A percentile compares a stretch with the other conserved stretches of the same genome.
Conservation (phyloP, 78 protist genomes). For the Ministeria vibrans region DNA sequence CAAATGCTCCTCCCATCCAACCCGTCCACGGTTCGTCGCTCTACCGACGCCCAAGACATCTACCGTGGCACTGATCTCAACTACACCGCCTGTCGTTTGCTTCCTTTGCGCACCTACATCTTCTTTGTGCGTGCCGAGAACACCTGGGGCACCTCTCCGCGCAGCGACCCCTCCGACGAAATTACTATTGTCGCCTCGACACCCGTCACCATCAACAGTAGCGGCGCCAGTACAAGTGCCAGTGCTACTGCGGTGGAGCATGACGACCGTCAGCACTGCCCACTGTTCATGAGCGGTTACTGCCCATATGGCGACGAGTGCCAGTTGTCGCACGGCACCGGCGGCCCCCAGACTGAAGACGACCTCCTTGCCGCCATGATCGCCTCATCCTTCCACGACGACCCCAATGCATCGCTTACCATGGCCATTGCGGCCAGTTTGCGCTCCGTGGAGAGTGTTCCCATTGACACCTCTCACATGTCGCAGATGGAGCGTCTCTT, state of each 20-base stretch:
- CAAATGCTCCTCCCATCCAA: too few relatives aligned
- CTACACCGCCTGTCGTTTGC: too few relatives aligned
- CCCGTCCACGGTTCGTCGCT: too few relatives aligned
- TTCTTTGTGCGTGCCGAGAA: too few relatives aligned
- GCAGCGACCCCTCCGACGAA: too few relatives aligned
- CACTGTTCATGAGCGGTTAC: constrained; percentile 28
- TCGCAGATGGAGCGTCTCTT: not conserved
- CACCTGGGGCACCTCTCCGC: too few relatives aligned
- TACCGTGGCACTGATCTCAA: too few relatives aligned
- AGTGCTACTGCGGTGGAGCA: not conserved
- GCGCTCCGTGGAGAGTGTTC: not conserved
- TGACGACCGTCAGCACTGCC: constrained; percentile 31
- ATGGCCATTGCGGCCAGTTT: not conserved
- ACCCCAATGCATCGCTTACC: not conserved
- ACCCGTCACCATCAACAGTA: too few relatives aligned
- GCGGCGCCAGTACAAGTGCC: too few relatives aligned
- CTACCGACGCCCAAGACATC: too few relatives aligned
- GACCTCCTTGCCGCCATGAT: not conserved
- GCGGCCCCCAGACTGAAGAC: not conserved
- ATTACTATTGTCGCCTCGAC: too few relatives aligned
- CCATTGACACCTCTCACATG: not conserved
- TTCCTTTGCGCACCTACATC: too few relatives aligned
- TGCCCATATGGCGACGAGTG: constrained; percentile 18
- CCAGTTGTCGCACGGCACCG: constrained; percentile 37
- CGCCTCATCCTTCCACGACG: not conserved